A percentile compares a stretch with the other conserved stretches of the same genome.
Conservation (phyloP, 257 asterid species). For the Nicotiana otophora region DNA sequence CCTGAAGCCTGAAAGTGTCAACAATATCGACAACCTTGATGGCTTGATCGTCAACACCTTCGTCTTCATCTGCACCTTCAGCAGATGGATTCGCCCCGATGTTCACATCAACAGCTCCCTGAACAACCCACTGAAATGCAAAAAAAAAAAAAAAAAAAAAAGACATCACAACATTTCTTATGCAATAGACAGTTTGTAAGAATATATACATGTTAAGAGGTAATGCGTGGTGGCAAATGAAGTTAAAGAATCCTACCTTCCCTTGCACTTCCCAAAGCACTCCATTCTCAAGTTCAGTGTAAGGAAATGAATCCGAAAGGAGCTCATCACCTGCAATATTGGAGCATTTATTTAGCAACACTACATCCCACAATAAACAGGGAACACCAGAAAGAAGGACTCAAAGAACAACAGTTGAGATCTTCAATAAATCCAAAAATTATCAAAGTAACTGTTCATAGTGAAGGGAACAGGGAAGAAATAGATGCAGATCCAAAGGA, state of each 20-base stretch:
- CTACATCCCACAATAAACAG: background rate
- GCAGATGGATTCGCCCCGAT: slow-evolving; percentile 66
- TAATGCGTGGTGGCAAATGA: too few species aligned
- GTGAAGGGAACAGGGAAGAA: too few species aligned
- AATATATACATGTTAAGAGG: too few species aligned
- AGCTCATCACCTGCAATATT: slow-evolving; percentile 52
- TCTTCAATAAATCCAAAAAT: background rate
- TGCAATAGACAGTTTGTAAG: too few species aligned
- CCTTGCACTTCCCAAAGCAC: slow-evolving; percentile 65
- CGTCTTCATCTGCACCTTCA: background rate
- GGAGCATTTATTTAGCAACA: background rate
- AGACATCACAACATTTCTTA: too few species aligned
- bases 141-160: too few species aligned
- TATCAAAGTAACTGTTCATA: too few species aligned
- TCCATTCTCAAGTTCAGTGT: slow-evolving; percentile 49
- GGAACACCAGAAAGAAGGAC: too few species aligned
- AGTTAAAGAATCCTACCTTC: slow-evolving; percentile 23
- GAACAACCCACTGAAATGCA: slow-evolving; percentile 47
- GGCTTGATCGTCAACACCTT: background rate
- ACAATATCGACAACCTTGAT: background rate
- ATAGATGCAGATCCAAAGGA: too few species aligned
- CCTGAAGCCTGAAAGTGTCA: slow-evolving; percentile 72
- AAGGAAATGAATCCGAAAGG: slow-evolving; percentile 55
- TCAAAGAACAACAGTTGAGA: background rate
- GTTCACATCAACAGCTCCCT: slow-evolving; percentile 50